Evolutionary conservation across 345 rosid genomes (phyloP).

Genomic region (Lumnitzera littorea): DNA sequence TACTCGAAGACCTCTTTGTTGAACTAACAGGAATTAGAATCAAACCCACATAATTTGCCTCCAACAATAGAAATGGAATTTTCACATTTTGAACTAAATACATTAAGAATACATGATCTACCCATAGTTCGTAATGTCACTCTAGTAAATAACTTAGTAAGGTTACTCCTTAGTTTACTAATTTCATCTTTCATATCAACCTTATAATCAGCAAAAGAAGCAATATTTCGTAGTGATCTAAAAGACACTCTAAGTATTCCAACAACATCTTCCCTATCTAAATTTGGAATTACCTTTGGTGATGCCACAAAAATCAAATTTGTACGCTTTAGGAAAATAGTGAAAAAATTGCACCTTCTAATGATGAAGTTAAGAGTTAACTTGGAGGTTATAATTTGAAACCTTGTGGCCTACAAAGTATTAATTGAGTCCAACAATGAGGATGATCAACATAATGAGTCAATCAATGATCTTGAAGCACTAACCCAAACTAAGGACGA

Average conservation of each 20-base stretch:
- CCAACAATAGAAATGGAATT: constrained; percentile 9
- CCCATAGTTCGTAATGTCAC: too few species aligned
- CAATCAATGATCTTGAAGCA: too few species aligned
- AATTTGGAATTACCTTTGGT: constrained; percentile 34
- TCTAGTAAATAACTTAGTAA: too few species aligned
- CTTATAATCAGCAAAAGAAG: constrained; percentile 15
- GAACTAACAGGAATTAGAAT: neutral
- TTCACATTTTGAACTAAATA: neutral
- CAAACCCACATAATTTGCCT: too few species aligned
- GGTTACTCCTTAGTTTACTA: neutral
- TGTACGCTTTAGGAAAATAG: constrained; percentile 32
- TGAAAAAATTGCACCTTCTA: constrained; percentile 42
- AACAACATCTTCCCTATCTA: constrained; percentile 42
- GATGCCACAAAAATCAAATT: constrained; percentile 34
- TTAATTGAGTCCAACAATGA: too few species aligned
- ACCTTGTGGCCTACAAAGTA: too few species aligned
- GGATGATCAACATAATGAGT: too few species aligned
- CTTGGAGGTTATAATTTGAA: constrained; percentile 27
- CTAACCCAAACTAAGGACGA: too few species aligned
- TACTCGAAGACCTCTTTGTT: too few species aligned
- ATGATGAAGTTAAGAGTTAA: constrained; percentile 42
- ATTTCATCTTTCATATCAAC: constrained; percentile 27
- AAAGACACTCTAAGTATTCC: constrained; percentile 31
- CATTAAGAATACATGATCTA: too few species aligned
- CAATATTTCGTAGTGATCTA: neutral